Percentiles rank a stretch among this genome's conserved stretches.
phyloP scores from a whole-genome alignment of 1,284 basidiomycete species.

The Fistulinella staudtii region DNA sequence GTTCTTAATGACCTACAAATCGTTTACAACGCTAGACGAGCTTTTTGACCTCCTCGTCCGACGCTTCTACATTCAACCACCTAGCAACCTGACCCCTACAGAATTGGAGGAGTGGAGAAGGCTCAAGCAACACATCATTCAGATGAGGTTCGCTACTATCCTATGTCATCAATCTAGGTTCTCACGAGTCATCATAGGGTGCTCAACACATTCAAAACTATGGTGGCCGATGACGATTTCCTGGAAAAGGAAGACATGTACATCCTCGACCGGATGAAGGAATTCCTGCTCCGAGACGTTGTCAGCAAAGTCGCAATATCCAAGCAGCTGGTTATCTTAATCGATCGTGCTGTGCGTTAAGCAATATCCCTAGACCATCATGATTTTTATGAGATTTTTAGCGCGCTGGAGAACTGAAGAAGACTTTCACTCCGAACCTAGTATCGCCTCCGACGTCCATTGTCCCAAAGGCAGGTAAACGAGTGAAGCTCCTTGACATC shows the following conservation, averaged over 20 bases:
- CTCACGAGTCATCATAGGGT: constrained; percentile 47
- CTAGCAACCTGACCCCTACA: constrained; percentile 58
- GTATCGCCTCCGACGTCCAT: constrained; percentile 72
- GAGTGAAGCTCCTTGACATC: constrained; percentile 82
- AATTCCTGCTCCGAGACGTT: constrained; percentile 70
- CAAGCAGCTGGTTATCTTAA: constrained; percentile 66
- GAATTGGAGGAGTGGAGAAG: constrained; percentile 83
- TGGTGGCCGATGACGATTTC: constrained; percentile 76
- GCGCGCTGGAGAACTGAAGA: constrained; percentile 53
- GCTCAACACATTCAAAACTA: constrained; percentile 78
- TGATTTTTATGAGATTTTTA: constrained; percentile 31
- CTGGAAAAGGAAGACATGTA: constrained; percentile 79
- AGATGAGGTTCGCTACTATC: constrained; percentile 63
- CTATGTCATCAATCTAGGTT: neutral
- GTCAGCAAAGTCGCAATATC: constrained; percentile 62
- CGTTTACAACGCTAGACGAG: constrained; percentile 85
- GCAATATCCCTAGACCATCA: constrained; percentile 10
- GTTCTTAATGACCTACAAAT: constrained; percentile 97
- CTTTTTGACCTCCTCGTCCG: constrained; percentile 83
- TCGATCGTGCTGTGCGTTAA: constrained; percentile 70
- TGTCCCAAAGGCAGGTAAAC: constrained; percentile 69
- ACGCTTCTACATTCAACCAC: constrained; percentile 81
- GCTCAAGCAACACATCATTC: constrained; percentile 87
- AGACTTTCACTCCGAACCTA: constrained; percentile 47
- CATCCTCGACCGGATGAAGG: constrained; percentile 74